Conservation (phyloP, 305 asterid genomes). For the Fraxinus xanthoxyloides region DNA sequence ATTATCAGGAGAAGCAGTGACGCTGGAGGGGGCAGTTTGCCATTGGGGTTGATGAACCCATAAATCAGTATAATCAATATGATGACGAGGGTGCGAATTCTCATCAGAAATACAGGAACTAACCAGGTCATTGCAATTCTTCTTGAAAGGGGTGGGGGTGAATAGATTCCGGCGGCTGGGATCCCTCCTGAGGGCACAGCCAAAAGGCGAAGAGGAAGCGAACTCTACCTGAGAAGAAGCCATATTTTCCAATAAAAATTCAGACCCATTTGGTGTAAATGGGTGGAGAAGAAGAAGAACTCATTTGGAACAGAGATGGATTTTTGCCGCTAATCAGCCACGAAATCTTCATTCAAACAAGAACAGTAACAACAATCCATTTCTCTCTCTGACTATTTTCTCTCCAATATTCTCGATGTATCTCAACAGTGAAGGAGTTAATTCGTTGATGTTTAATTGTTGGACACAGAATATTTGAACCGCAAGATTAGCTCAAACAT, state of each 20-base stretch:
- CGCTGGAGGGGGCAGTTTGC: constrained; percentile 21
- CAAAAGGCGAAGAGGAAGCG: constrained; percentile 45
- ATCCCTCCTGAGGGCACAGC: constrained; percentile 24
- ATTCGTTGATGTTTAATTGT: not conserved
- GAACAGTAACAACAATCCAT: not conserved
- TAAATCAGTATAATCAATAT: constrained; percentile 41
- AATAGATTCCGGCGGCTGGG: constrained; percentile 26
- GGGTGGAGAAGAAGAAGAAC: constrained; percentile 12
- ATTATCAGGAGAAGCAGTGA: not conserved
- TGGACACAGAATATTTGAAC: not conserved
- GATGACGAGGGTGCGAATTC: constrained; percentile 19
- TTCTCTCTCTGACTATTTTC: not conserved
- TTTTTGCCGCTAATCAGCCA: not conserved
- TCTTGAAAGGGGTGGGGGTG: constrained; percentile 26
- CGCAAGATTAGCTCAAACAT: not conserved
- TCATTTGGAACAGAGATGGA: not conserved
- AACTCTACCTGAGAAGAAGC: constrained; percentile 55
- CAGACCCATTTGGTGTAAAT: not conserved
- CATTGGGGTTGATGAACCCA: constrained; percentile 64
- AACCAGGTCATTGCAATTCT: constrained; percentile 35
- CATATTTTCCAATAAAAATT: constrained; percentile 22
- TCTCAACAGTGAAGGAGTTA: not conserved
- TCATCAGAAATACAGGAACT: constrained; percentile 30
- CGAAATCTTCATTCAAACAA: not conserved
- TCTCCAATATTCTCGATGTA: not conserved